Base-by-base conservation (phyloP, 2,329 filamentous ascomycete species). In the Exophiala calicioides region DNA sequence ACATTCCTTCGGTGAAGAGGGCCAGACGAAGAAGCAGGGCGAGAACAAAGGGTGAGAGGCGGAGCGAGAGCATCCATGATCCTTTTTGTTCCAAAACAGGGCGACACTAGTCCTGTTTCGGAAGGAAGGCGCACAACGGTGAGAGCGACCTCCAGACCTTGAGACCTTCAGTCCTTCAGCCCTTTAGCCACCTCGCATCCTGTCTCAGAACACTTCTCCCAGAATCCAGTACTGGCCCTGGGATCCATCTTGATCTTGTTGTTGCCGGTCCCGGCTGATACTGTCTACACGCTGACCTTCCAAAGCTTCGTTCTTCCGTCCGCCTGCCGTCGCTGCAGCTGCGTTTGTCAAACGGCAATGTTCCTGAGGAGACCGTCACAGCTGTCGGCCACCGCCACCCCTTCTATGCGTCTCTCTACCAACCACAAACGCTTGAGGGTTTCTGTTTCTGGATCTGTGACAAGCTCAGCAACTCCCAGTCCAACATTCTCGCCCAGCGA, bases 331-430 rank as follows among this genome's bases (percentile, higher is more conserved):
- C 24, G 20, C 35, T 23, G 35, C 27, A 23, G 35, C 35, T 23
- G 23, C 12, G 21, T 9, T 27, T 20, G 37, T 40, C 37, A 31
- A 40, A 40, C 42, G 50, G 50, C 42, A 16, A 53, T 53, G 50
- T 46, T 33, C 36, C 33, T 40, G 4, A 40, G 23, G 20, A 33
- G 35, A 33, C 42, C 18, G 13, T 21, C 31, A 24, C 50, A 27
- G 36, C 48, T 42, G 36, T 45, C 48, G 40, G 33, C 38, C 39
- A n/a, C n/a, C n/a, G n/a, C n/a, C n/a, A 38, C 38, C 21, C 44
- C 52, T 52, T 47, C 47, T 13, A 44, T 32, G 20, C 27, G 31
- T 30, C 12, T 34, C 15, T 29, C 12, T 41, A 27, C 41, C 19
- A 13, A 32, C 26, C 31, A 24, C 16, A 26, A n/a, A 13, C 36